Conservation (phyloP, 768 basidiomycete species). For the Russula abietina region DNA sequence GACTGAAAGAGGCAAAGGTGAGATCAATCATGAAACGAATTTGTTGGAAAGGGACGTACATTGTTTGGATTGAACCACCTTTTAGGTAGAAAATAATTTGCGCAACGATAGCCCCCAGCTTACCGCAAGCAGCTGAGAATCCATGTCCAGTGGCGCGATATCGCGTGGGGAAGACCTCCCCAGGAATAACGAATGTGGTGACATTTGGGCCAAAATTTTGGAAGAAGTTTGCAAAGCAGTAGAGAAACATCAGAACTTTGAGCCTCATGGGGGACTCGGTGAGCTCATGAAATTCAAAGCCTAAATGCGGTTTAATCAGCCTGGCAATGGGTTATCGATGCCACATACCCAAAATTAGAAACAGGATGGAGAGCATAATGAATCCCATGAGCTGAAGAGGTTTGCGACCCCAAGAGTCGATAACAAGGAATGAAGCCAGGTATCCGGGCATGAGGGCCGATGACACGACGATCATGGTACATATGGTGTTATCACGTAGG, state of each 20-base stretch:
- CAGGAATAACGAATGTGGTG: constrained; percentile 41
- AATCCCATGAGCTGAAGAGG: constrained; percentile 81
- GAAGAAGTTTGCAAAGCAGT: constrained; percentile 39
- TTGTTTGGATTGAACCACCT: constrained; percentile 30
- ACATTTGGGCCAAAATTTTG: constrained; percentile 43
- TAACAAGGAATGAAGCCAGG: constrained; percentile 54
- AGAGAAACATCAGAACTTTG: constrained; percentile 35
- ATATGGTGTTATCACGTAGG: constrained; percentile 59
- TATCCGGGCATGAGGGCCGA: constrained; percentile 83
- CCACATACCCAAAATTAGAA: constrained; percentile 59
- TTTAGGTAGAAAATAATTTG: constrained; percentile 32
- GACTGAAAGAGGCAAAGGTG: constrained; percentile 23
- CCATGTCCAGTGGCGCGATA: constrained; percentile 42
- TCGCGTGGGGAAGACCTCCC: constrained; percentile 43
- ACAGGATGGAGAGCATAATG: constrained; percentile 55
- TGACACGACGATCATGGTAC: constrained; percentile 67
- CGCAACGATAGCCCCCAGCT: constrained; percentile 40
- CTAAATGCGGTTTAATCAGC: constrained; percentile 16
- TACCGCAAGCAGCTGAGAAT: constrained; percentile 41
- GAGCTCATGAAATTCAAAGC: constrained; percentile 30
- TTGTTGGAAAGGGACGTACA: constrained; percentile 28
- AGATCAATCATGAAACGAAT: constrained; percentile 13
- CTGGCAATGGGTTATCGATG: background rate
- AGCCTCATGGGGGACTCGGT: constrained; percentile 26
- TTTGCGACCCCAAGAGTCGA: constrained; percentile 77